Evolutionary conservation across 306 rosid genomes (phyloP), one percentile per base, ranked within the genome.

Genomic region (Sicyos baderoa): DNA sequence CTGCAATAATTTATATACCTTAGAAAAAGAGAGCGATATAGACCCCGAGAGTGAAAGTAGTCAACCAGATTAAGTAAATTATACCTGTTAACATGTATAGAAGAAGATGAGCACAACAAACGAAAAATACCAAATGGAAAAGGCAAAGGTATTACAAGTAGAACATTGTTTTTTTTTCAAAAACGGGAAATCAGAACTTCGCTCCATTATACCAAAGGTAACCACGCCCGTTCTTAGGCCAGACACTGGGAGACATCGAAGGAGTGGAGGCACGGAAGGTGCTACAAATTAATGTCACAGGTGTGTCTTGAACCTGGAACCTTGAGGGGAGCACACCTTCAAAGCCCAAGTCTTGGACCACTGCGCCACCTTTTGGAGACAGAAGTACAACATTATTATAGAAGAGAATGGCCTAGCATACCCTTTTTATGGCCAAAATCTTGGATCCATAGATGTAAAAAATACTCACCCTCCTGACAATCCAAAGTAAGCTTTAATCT

Each of bases 391-490:
- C n/a, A 62, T 35, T 62, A 42, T 64, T 21, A 40, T 10, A 47
- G 72, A 67, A 67, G 72, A 23, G 51, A 63, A 63, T 63, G 69
- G 29, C 69, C 40, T 37, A 63, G 69, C 17, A 63, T 63, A 40
- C 69, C 69, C 50, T 63, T 63, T 17, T 63, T 11, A 65, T 40
- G 37, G 19, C 54, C 70, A 45, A 44, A 65, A 17, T 65, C 70
- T 44, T 45, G 54, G 16, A 21, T 65, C 52, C 54, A 65, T 44
- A 65, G 70, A 12, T 9, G 70, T 63, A 29, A 64, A 53, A 65
- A 65, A 65, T 44, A 75, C 74, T 78, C 82, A 89, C 98, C 94
- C 98, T 85, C 98, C 98, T 58, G 98, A 93, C 72, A 93, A 81
- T 76, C 98, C 98, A 67, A 89, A 88, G 81, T 88, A 90, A 68